Conservation (phyloP, 2,329 filamentous ascomycete species). For the Pseudogymnoascus sp. region DNA sequence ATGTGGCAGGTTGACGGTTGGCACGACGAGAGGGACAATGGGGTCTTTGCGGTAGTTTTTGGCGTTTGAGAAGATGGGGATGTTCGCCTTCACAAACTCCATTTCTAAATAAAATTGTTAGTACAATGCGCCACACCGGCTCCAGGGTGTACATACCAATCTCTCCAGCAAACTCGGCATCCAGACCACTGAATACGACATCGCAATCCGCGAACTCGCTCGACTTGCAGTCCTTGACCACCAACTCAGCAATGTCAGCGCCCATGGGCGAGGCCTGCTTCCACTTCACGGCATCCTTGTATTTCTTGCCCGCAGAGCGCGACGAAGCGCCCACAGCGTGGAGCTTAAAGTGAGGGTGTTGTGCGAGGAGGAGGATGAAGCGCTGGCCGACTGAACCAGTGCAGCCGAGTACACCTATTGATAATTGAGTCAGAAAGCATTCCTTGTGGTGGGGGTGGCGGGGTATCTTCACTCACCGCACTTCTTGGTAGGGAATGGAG, state of each 20-base stretch:
- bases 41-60: slow-evolving; percentile 94
- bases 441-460: neutral
- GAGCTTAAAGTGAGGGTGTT: slow-evolving; percentile 79
- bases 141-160: slow-evolving; percentile 55
- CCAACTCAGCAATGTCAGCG: slow-evolving; percentile 63
- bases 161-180: slow-evolving; percentile 86
- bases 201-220: slow-evolving; percentile 84
- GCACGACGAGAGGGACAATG: slow-evolving; percentile 84
- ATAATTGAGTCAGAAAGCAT: neutral
- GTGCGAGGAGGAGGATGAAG: slow-evolving; percentile 84
- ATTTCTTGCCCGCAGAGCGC: slow-evolving; percentile 84
- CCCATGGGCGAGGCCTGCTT: slow-evolving; percentile 85
- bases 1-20: slow-evolving; percentile 86
- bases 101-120: slow-evolving; percentile 52
- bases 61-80: slow-evolving; percentile 93
- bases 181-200: slow-evolving; percentile 84
- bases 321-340: slow-evolving; percentile 85
- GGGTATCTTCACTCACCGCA: slow-evolving; percentile 29
- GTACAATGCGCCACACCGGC: slow-evolving; percentile 2
- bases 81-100: slow-evolving; percentile 79
- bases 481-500: slow-evolving; percentile 49
- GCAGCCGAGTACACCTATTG: slow-evolving; percentile 68
- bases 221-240: slow-evolving; percentile 78
- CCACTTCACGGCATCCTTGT: slow-evolving; percentile 90
- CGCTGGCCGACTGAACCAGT: slow-evolving; percentile 93